These are phyloP conservation scores for Picea glauca DNA, from an alignment of 75 land plant genomes.

Conservation along the genomic window DNA sequence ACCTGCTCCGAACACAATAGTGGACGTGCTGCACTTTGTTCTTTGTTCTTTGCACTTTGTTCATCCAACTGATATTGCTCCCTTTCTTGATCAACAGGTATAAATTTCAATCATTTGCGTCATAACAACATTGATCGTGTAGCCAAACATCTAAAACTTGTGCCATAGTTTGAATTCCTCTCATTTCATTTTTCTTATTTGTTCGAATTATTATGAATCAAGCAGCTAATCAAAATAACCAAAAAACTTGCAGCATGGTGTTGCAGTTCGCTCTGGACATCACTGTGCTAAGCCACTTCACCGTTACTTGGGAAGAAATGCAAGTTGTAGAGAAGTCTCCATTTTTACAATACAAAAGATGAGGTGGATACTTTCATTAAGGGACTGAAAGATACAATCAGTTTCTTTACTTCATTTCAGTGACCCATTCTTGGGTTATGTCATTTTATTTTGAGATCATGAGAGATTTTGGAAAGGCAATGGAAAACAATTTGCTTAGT, in stretches of 20 bases:
- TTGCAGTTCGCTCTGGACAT: slow-evolving; percentile 93
- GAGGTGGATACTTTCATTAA: slow-evolving; percentile 76
- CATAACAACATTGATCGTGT: background rate
- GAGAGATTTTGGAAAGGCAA: background rate
- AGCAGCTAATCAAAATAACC: background rate
- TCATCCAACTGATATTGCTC: slow-evolving; percentile 86
- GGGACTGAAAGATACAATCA: slow-evolving; percentile 70
- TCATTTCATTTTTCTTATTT: background rate
- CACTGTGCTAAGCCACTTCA: slow-evolving; percentile 95
- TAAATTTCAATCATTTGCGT: background rate
- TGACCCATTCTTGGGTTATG: slow-evolving; percentile 9
- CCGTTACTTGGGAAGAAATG: slow-evolving; percentile 50
- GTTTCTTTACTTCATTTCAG: slow-evolving; percentile 48
- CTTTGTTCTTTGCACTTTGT: slow-evolving; percentile 68
- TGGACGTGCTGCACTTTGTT: slow-evolving; percentile 84
- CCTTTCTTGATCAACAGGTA: slow-evolving; percentile 84
- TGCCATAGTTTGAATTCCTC: background rate
- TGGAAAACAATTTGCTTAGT: too few relatives aligned
- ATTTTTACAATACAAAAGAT: slow-evolving; percentile 90
- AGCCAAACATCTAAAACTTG: background rate
- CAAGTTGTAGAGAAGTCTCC: slow-evolving; percentile 88
- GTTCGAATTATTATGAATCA: background rate
- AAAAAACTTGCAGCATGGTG: slow-evolving; percentile 62
- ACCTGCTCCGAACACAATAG: slow-evolving; percentile 46
- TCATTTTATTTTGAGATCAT: background rate